Evolutionary conservation across 495 filamentous ascomycete genomes (phyloP), one percentile per base, ranked within the genome.

Genomic region (Pyronema domesticum): DNA sequence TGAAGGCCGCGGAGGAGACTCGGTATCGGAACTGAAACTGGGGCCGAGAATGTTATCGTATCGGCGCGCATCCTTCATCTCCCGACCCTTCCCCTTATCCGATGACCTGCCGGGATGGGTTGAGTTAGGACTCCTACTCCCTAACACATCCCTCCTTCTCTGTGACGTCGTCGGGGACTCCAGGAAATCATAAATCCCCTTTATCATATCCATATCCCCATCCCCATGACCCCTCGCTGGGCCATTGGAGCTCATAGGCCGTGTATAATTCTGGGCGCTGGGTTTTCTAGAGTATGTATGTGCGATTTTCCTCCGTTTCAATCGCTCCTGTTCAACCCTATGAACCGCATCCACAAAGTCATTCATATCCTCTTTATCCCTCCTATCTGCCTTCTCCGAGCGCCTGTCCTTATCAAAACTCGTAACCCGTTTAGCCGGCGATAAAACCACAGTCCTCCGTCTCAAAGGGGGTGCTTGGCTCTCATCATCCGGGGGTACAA

Each of bases 231-330:
- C n/a, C n/a, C n/a, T 23, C 36, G 47, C 51, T 53, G 49, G 6
- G 36, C 45, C 6, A 51, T 19, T 33, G 7, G 52, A 49, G 47
- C n/a, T n/a, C n/a, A n/a, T n/a, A n/a, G n/a, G n/a, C n/a, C n/a
- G n/a, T n/a, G n/a, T n/a, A 43, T 43, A 6, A 6, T 43, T 43
- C 6, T 43, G 23, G 23, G 23, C 23, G 5, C 23, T 43, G 1
- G 36, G 10, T 34, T 53, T 53, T 23, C 57, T 59, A 33, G 60
- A 63, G 40, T 58, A 60, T 4, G 59, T 63, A 43, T 67, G 58
- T 40, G 43, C 39, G n/a, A 64, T 18, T 54, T 71, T 72, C 33
- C 70, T 59, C n/a, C 69, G 65, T 49, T 72, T 72, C 37, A 58
- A 44, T n/a, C 58, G 64, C 47, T 58, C 54, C 9, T 42, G 37